phyloP scores from a whole-genome alignment of 345 rosid species.

The Psidium guajava region DNA sequence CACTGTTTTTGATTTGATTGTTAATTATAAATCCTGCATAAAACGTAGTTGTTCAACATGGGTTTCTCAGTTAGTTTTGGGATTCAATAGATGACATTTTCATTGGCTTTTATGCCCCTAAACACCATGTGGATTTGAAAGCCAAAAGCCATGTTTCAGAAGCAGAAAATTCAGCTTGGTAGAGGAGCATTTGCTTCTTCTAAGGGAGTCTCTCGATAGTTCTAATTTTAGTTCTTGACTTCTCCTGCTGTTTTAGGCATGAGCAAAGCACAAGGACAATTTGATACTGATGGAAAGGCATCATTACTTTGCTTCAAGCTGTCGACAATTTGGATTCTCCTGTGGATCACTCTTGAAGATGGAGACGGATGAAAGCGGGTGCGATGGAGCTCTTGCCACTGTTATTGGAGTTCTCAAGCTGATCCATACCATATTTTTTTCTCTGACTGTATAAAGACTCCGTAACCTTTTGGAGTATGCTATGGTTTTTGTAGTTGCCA shows the following conservation, averaged over 20 bases:
- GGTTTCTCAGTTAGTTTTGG: not conserved
- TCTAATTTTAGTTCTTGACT: not conserved
- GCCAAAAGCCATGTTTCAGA: not conserved
- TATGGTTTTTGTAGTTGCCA: not conserved
- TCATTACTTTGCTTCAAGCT: slow-evolving; percentile 76
- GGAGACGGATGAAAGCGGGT: slow-evolving; percentile 60
- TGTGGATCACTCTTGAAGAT: slow-evolving; percentile 62
- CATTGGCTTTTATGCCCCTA: not conserved
- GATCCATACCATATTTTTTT: slow-evolving; percentile 23
- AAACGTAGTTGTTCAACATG: not conserved
- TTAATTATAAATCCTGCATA: not conserved
- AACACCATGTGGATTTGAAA: not conserved
- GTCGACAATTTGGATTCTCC: slow-evolving; percentile 61
- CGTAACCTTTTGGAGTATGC: not conserved
- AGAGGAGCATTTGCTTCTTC: not conserved
- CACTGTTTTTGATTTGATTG: not conserved
- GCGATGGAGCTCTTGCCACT: slow-evolving; percentile 70
- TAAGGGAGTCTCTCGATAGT: not conserved
- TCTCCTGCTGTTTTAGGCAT: slow-evolving; percentile 27
- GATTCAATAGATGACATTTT: not conserved
- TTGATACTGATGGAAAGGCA: slow-evolving; percentile 78
- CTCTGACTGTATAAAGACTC: too few relatives aligned
- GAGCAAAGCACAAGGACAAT: slow-evolving; percentile 71
- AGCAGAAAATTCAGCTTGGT: not conserved
- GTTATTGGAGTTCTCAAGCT: slow-evolving; percentile 44